Evolutionary conservation across 371 early-diverging fungal species (phyloP), one percentile per base, ranked within the genome.

Genomic region (Zopfochytrium polystomum): DNA sequence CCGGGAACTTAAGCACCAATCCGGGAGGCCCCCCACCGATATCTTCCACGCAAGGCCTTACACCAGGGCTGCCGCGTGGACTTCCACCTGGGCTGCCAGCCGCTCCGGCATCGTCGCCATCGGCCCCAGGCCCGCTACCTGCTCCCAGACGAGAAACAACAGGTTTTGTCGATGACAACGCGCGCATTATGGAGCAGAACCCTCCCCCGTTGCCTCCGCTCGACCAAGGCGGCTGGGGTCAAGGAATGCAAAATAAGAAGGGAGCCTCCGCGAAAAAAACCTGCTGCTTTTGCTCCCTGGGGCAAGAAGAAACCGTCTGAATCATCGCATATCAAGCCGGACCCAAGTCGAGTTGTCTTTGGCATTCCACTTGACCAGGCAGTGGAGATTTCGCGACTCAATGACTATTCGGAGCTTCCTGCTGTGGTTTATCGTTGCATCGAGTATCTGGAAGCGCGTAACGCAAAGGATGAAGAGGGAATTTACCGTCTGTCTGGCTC

Each of bases 361-460:
- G 80, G 77, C 2, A 70, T 62, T 1, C 55, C 77, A 5, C 58
- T 80, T 25, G 70, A 75, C 0, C 59, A 68, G 26, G 66, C 70
- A 1, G 52, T 74, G 4, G 66, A 60, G 7, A 29, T 62, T 11
- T 62, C 72, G 5, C 56, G 67, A 13, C 70, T 86, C 18, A 81
- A 81, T 30, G 91, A 89, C 29, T 81, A 82, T 15, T 86, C 88
- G 60, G 85, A 87, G 29, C 72, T 96, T 7, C 98, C 98, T 3
- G 87, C 94, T 0, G 88, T 96, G 29, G 88, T 95, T 2, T 92
- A 89, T 71, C 85, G 98, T 3, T 93, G 95, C 60, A 92, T 97
- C 55, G 96, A 97, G 73, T 97, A 88, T 60, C 72, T 97, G 47
- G 96, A 97, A 60, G 82, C 84, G 0, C 90, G 86, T 65, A 79